Percentiles rank a stretch among this genome's conserved stretches.
These are phyloP conservation scores for Trichoderma koningii DNA, from an alignment of 2,329 filamentous ascomycete species.

Conservation along the genomic window DNA sequence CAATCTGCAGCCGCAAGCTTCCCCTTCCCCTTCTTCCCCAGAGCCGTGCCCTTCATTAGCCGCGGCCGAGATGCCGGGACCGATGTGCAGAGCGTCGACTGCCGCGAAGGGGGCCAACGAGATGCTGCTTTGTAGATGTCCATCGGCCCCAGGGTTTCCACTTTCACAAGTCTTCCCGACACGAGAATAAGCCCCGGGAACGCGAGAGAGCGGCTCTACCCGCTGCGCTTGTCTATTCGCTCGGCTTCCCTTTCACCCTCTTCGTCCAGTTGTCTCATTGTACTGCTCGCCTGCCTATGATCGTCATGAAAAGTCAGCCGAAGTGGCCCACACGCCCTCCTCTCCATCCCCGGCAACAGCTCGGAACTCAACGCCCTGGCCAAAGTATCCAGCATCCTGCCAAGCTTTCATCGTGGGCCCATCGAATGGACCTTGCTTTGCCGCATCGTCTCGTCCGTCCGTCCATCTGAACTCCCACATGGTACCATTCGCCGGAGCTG, in stretches of 20 bases:
- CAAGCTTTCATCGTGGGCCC: constrained; percentile 83
- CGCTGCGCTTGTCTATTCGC: constrained; percentile 6
- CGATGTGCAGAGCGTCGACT: constrained; percentile 5
- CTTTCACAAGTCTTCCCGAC: constrained; percentile 15
- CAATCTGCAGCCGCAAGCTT: not conserved
- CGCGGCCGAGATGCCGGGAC: constrained; percentile 21
- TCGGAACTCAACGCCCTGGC: constrained; percentile 81
- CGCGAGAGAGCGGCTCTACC: constrained; percentile 22
- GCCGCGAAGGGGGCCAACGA: constrained; percentile 11
- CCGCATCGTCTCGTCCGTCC: constrained; percentile 78
- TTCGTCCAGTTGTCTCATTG: not conserved
- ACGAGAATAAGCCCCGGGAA: constrained; percentile 10
- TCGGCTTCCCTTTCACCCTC: not conserved
- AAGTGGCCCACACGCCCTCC: constrained; percentile 53
- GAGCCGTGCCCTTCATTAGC: constrained; percentile 19
- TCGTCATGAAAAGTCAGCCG: constrained; percentile 53
- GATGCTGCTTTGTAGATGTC: not conserved
- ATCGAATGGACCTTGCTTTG: constrained; percentile 85
- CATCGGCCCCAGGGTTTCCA: constrained; percentile 2
- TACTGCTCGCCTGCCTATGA: not conserved
- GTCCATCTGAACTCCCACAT: constrained; percentile 92
- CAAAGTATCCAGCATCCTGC: constrained; percentile 91
- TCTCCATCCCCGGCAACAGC: constrained; percentile 57
- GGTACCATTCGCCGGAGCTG: constrained; percentile 31
- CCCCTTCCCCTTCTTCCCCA: constrained; percentile 5